Percentiles rank a stretch among this genome's conserved stretches.
Evolutionary conservation across 345 rosid genomes (phyloP).

Genomic region (Microthlaspi erraticum): DNA sequence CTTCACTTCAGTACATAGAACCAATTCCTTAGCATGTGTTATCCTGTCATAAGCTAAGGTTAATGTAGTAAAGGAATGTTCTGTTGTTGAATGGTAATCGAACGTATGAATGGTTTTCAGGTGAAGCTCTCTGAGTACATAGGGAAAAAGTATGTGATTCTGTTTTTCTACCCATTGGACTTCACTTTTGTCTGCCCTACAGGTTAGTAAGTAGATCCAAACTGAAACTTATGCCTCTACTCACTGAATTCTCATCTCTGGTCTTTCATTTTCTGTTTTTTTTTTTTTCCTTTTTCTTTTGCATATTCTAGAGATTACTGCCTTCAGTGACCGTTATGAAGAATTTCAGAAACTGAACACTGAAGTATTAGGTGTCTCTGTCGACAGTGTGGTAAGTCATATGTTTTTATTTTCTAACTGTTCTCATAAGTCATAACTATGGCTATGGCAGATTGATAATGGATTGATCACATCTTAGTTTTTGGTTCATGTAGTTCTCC

Average conservation of each 20-base stretch:
- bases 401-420: too few species aligned
- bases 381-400: conserved; percentile 81
- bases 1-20: background rate
- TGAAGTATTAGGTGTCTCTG: conserved; percentile 76
- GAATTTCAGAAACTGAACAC: conserved; percentile 90
- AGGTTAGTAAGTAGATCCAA: conserved; percentile 49
- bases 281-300: background rate
- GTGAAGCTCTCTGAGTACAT: conserved; percentile 86
- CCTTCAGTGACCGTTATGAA: conserved; percentile 82
- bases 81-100: background rate
- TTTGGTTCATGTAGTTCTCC: conserved; percentile 59
- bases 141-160: conserved; percentile 94
- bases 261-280: background rate
- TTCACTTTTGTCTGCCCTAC: conserved; percentile 98
- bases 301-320: conserved; percentile 71
- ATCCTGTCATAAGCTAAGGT: background rate
- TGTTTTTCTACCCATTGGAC: conserved; percentile 95
- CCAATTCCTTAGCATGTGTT: background rate
- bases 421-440: too few species aligned
- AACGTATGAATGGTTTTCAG: conserved; percentile 48
- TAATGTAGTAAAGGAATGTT: background rate
- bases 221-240: background rate
- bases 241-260: background rate
- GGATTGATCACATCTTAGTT: background rate
- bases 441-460: conserved; percentile 1